Base-by-base conservation (phyloP, 495 filamentous ascomycete species). In the Staphylotrichum tortipilum region DNA sequence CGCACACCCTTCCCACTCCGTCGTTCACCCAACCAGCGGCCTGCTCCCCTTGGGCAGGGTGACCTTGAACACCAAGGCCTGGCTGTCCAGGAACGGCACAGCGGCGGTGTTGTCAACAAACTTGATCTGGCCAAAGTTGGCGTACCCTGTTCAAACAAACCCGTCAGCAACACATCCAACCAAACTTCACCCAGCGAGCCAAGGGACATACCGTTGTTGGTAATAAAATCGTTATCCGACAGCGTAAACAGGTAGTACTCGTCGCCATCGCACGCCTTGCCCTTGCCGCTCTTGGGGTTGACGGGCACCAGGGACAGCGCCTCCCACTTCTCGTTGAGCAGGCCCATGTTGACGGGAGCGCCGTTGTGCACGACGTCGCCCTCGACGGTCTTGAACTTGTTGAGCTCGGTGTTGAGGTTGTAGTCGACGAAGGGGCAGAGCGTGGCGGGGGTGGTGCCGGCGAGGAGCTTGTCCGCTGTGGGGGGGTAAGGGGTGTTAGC, bases 311-410 rank as follows among this genome's bases (percentile, higher is more conserved):
- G 59, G 7, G 79, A 76, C 22, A 92, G 59, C 28, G 76, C 74
- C 70, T 92, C 86, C 87, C 86, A 92, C 61, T 90, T 92, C 72
- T 90, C 86, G 62, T 90, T 64, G 3, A 88, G 62, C 22, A 87
- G 62, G 2, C 58, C 45, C 3, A 48, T 3, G 45, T 48, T 9
- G 35, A 48, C 45, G 1, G 45, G 45, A 0, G 22, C 33, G 23
- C 45, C 45, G 35, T 48, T 48, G 34, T 48, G 45, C 3, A 48
- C 24, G 6, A 39, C 34, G n/a, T 48, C 45, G 52, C 54, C 57
- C n/a, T 54, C 43, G 2, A 17, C 28, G 6, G 52, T 33, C 24
- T 44, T 54, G 57, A 89, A 90, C 37, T 78, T 76, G 33, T 72
- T 76, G 21, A 90, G 70, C 68, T 90, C 72, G 11, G 66, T 53